These are phyloP conservation scores for Ustilago xerochloae DNA, from an alignment of 1,284 basidiomycete species.

Conservation along the genomic window DNA sequence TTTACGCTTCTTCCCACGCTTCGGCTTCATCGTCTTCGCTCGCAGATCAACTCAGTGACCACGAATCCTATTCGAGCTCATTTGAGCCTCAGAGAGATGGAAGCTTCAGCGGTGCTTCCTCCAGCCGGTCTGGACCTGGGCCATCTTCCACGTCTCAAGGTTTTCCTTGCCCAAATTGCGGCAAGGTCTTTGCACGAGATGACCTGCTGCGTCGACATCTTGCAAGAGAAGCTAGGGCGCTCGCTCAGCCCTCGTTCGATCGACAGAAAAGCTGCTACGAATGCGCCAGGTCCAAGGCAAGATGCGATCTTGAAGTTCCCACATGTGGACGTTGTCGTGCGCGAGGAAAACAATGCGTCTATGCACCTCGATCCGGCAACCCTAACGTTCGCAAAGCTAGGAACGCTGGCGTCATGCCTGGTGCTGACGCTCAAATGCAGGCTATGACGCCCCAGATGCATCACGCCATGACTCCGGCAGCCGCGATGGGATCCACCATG, in stretches of 20 bases:
- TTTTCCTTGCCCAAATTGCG: constrained; percentile 55
- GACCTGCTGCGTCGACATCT: constrained; percentile 57
- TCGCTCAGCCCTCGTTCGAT: constrained; percentile 55
- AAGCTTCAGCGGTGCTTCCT: constrained; percentile 16
- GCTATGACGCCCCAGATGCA: constrained; percentile 26
- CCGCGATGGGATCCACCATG: constrained; percentile 18
- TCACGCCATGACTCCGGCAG: not conserved
- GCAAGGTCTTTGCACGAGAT: constrained; percentile 55
- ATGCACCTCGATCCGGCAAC: constrained; percentile 60
- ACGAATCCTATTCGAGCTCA: constrained; percentile 43
- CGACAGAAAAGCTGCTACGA: constrained; percentile 63
- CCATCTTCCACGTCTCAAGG: constrained; percentile 43
- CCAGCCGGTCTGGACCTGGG: constrained; percentile 36
- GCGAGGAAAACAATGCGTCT: constrained; percentile 57
- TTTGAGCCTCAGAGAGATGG: constrained; percentile 26
- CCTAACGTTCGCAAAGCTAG: constrained; percentile 58
- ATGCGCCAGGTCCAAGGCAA: constrained; percentile 58
- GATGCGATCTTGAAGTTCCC: constrained; percentile 63
- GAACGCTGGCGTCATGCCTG: constrained; percentile 16
- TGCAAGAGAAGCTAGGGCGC: constrained; percentile 53
- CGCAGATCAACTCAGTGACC: constrained; percentile 43
- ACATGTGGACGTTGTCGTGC: constrained; percentile 57
- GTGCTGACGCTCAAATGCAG: constrained; percentile 21
- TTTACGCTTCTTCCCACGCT: constrained; percentile 44
- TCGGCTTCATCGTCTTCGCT: constrained; percentile 47